Evolutionary conservation across 495 filamentous ascomycete genomes (phyloP), one percentile per base, ranked within the genome.

Genomic region (Evernia prunastri): DNA sequence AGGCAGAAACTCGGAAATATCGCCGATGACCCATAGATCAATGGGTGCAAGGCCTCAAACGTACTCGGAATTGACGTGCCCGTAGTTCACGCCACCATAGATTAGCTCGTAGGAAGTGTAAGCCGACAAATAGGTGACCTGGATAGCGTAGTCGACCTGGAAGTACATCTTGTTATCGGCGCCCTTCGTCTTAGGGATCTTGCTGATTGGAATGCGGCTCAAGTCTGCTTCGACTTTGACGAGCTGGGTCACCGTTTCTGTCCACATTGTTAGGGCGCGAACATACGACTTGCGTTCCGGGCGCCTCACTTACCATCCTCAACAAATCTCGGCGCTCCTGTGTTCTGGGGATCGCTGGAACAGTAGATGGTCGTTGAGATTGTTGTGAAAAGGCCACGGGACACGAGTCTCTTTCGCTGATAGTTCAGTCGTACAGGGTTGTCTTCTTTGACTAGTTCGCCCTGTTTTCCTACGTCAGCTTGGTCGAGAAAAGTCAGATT

Each of bases 41-140:
- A 29, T 25, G 0, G n/a, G 10, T 49, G 31, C 29, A 3, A 11
- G 23, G 20, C 3, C 20, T 64, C 12, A 74, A 40, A 72, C 69
- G 40, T 74, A 75, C 23, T 74, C 72, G 1, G 67, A 68, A 7
- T 53, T 67, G n/a, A 75, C 67, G 1, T 12, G 33, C 0, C 70
- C 72, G 43, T 73, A 69, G 23, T 72, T 67, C 17, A 69, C 67
- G 4, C 63, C 66, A 3, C 64, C 39, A 42, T 72, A 68, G 56
- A 72, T 66, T 17, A 74, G 63, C 8, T 68, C 63, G 58, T 74
- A 74, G 12, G 65, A 66, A 3, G 69, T 73, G 60, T 72, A 67
- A 1, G 72, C 74, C 0, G 71, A 73, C 31, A 66, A 65, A 29
- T 68, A 71, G 0, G 64, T 66, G 33, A 73, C 65, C 37, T 70